Conservation (phyloP, 2,329 filamentous ascomycete genomes). For the Fusarium globosum region DNA sequence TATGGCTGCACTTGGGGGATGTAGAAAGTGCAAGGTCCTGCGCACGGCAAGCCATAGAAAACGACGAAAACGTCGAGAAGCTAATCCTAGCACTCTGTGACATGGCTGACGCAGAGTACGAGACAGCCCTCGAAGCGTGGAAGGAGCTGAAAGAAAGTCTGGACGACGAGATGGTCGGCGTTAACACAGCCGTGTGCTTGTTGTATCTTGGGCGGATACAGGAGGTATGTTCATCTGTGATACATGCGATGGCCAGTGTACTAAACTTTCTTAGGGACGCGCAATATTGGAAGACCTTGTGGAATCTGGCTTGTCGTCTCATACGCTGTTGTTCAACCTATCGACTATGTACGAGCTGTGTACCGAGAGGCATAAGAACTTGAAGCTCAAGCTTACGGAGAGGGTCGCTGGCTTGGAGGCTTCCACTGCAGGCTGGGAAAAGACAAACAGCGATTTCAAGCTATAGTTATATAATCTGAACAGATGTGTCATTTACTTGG, state of each 20-base stretch:
- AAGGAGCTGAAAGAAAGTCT: conserved; percentile 55
- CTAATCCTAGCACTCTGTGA: conserved; percentile 76
- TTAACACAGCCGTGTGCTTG: conserved; percentile 86
- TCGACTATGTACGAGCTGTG: conserved; percentile 92
- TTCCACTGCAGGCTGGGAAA: conserved; percentile 73
- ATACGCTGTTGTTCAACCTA: conserved; percentile 88
- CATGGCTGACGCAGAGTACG: conserved; percentile 82
- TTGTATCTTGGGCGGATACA: conserved; percentile 83
- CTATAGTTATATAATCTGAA: conserved; percentile 56
- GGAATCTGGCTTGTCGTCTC: conserved; percentile 72
- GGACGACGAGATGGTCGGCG: conserved; percentile 75
- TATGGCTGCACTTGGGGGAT: conserved; percentile 85
- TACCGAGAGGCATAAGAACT: conserved; percentile 76
- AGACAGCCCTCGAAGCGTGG: conserved; percentile 72
- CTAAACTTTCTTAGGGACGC: conserved; percentile 63
- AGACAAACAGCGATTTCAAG: conserved; percentile 80
- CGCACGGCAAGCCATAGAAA: conserved; percentile 50
- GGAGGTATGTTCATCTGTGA: conserved; percentile 62
- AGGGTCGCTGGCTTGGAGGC: conserved; percentile 71
- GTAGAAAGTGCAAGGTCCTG: conserved; percentile 71
- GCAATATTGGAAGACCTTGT: conserved; percentile 74
- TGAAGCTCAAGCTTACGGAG: conserved; percentile 79
- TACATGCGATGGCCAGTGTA: neutral
- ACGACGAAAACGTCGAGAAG: conserved; percentile 53
- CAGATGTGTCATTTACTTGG: neutral